These are phyloP conservation scores for Hypoxylon sp. DNA, from an alignment of 2,329 filamentous ascomycete genomes.

Conservation along the genomic window DNA sequence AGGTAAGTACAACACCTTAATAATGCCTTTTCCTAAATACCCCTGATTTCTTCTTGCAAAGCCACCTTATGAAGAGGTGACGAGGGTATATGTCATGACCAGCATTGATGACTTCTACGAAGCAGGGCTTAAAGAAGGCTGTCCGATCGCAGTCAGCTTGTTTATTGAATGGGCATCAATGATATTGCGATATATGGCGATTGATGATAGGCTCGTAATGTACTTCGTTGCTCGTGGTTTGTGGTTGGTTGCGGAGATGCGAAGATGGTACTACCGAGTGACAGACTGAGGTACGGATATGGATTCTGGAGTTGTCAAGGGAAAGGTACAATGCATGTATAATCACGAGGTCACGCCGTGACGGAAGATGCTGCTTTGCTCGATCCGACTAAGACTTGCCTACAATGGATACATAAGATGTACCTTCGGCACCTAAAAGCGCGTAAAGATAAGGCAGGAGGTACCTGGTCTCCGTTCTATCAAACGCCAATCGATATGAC, in stretches of 20 bases:
- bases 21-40: constrained; percentile 14
- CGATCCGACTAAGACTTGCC: constrained; percentile 21
- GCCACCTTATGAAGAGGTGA: constrained; percentile 18
- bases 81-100: constrained; percentile 20
- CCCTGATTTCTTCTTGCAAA: constrained; percentile 3
- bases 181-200: constrained; percentile 26
- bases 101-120: neutral
- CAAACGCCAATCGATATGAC: constrained; percentile 29
- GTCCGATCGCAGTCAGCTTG: constrained; percentile 4
- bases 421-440: neutral
- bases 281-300: neutral
- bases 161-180: constrained; percentile 33
- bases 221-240: neutral
- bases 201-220: constrained; percentile 29
- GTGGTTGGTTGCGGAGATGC: constrained; percentile 31
- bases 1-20: constrained; percentile 11
- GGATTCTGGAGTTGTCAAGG: neutral
- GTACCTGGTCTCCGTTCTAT: constrained; percentile 8
- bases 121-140: constrained; percentile 6
- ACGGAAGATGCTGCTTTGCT: constrained; percentile 32
- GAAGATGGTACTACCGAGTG: constrained; percentile 20
- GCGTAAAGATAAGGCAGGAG: constrained; percentile 9
- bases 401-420: neutral
- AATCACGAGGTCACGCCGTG: constrained; percentile 35
- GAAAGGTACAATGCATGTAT: constrained; percentile 7